These are phyloP conservation scores for Alternaria sp. DNA, from an alignment of 2,329 filamentous ascomycete genomes.

Conservation along the genomic window DNA sequence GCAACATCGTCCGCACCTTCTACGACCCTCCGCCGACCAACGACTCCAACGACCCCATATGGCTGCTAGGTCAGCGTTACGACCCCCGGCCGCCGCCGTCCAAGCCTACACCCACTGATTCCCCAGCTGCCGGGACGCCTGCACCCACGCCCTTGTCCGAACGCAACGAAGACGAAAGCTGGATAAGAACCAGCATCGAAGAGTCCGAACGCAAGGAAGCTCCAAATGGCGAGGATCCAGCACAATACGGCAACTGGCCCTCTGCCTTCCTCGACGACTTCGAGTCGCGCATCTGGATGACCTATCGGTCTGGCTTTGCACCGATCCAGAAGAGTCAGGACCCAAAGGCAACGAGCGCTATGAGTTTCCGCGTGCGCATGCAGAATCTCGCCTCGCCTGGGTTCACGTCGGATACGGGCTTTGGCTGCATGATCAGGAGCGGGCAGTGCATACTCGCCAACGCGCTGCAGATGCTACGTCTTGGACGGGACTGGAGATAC, in stretches of 20 bases:
- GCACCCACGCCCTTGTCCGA: slow-evolving; percentile 33
- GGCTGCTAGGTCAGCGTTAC: slow-evolving; percentile 77
- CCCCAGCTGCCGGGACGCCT: slow-evolving; percentile 25
- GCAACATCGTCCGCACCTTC: slow-evolving; percentile 86
- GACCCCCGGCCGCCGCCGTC: slow-evolving; percentile 41
- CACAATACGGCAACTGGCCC: slow-evolving; percentile 73
- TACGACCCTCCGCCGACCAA: slow-evolving; percentile 91
- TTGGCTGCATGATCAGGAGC: slow-evolving; percentile 98
- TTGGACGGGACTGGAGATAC: slow-evolving; percentile 88
- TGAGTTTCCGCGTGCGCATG: slow-evolving; percentile 85
- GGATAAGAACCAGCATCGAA: slow-evolving; percentile 73
- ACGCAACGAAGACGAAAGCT: slow-evolving; percentile 47
- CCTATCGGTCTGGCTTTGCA: slow-evolving; percentile 86
- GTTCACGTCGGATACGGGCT: slow-evolving; percentile 92
- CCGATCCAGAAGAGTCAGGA: slow-evolving; percentile 80
- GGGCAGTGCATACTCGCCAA: slow-evolving; percentile 94
- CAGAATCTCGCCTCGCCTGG: slow-evolving; percentile 82
- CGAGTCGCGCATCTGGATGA: slow-evolving; percentile 94
- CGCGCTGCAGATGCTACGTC: slow-evolving; percentile 70
- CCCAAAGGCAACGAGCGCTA: slow-evolving; percentile 69
- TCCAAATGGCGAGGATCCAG: slow-evolving; percentile 42
- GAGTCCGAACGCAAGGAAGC: slow-evolving; percentile 70
- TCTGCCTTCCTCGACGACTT: slow-evolving; percentile 87
- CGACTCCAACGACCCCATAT: slow-evolving; percentile 74
- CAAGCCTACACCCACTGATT: slow-evolving; percentile 25